Conservation (phyloP, 331 rosid genomes). For the Quercus phellos region DNA sequence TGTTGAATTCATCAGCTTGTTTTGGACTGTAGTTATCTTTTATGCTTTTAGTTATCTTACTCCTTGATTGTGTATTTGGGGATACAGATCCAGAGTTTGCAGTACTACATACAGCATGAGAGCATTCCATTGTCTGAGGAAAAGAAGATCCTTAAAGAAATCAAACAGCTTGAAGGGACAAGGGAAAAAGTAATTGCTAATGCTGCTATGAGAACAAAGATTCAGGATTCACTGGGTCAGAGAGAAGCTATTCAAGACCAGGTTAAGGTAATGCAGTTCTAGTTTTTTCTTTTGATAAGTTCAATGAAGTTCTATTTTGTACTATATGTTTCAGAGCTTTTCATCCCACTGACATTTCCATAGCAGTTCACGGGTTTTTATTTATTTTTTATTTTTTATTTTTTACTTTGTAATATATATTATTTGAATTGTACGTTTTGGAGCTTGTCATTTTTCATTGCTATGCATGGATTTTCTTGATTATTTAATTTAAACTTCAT, state of each 20-base stretch:
- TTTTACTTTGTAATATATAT: background rate
- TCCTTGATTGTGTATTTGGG: conserved; percentile 23
- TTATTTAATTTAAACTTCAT: background rate
- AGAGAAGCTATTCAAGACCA: conserved; percentile 75
- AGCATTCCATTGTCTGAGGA: conserved; percentile 86
- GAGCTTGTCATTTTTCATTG: no score
- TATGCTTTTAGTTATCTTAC: background rate
- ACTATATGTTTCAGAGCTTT: background rate
- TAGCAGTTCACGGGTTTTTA: background rate
- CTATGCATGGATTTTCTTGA: no score
- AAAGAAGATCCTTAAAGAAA: conserved; percentile 80
- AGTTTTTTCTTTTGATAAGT: background rate
- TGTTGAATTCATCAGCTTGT: conserved; percentile 13
- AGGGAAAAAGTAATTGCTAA: conserved; percentile 82
- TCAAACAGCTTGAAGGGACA: conserved; percentile 88
- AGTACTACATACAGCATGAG: conserved; percentile 90
- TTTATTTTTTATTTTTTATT: background rate
- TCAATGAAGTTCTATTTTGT: conserved; percentile 20
- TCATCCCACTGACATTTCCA: conserved; percentile 5
- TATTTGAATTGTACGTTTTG: background rate
- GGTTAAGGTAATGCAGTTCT: conserved; percentile 60
- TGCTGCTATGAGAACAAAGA: conserved; percentile 76
- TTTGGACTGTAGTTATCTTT: background rate
- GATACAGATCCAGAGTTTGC: conserved; percentile 66
- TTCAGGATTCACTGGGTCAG: conserved; percentile 75